Percentiles rank a stretch among this genome's conserved stretches.
These are phyloP conservation scores for Erodium texanum DNA, from an alignment of 441 rosid species.

Conservation along the genomic window DNA sequence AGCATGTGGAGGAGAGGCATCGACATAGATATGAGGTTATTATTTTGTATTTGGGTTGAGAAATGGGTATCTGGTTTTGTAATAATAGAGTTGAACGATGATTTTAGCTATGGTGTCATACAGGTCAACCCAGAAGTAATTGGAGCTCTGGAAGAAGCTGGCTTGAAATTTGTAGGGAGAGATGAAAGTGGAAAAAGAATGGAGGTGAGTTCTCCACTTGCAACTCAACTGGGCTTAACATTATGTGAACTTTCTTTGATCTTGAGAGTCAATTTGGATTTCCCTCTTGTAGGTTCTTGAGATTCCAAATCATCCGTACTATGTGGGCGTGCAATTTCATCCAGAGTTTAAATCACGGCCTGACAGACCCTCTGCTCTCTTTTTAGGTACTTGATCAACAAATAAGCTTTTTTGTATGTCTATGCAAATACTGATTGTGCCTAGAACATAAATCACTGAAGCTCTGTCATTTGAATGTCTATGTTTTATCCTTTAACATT, in stretches of 20 bases:
- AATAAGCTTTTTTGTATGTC: neutral
- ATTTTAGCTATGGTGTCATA: slow-evolving; percentile 9
- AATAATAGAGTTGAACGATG: slow-evolving; percentile 10
- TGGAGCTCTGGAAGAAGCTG: slow-evolving; percentile 52
- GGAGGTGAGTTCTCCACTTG: slow-evolving; percentile 40
- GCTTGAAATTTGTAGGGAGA: slow-evolving; percentile 59
- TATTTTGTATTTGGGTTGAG: slow-evolving; percentile 10
- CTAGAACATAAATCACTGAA: neutral
- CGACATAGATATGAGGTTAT: slow-evolving; percentile 62
- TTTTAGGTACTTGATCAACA: slow-evolving; percentile 37
- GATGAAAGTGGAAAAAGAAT: slow-evolving; percentile 57
- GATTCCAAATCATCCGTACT: slow-evolving; percentile 54
- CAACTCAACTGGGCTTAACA: neutral
- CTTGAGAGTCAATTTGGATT: neutral
- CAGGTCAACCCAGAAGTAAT: slow-evolving; percentile 66
- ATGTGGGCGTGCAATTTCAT: slow-evolving; percentile 70
- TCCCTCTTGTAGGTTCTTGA: slow-evolving; percentile 41
- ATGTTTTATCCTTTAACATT: neutral
- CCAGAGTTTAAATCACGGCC: slow-evolving; percentile 75
- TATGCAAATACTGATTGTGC: neutral
- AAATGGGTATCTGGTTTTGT: slow-evolving; percentile 1
- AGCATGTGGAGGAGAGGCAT: slow-evolving; percentile 51
- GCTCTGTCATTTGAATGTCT: neutral
- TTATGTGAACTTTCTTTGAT: neutral
- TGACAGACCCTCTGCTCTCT: slow-evolving; percentile 53